A percentile compares a stretch with the other conserved stretches of the same genome.
Evolutionary conservation across 352 stramenopile species (phyloP).

Genomic region (Globisporangium acanthophoron): DNA sequence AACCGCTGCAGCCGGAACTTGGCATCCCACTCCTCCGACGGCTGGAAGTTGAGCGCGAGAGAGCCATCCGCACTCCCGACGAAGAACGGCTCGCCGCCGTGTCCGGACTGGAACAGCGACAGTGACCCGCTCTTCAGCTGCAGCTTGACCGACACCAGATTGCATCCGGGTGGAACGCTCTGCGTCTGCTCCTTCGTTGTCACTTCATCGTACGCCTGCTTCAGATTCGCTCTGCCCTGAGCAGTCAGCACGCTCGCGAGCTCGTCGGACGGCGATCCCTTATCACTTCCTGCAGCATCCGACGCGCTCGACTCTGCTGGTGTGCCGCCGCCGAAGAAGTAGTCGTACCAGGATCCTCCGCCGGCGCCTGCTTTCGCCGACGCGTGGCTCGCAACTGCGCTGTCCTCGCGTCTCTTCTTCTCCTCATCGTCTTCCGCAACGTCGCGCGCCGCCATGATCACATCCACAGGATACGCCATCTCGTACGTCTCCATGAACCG

Average conservation of each 20-base stretch:
- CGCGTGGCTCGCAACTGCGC: slow-evolving; percentile 19
- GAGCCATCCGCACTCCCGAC: slow-evolving; percentile 43
- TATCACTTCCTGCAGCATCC: background rate
- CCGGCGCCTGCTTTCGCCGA: slow-evolving; percentile 8
- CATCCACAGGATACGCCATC: slow-evolving; percentile 57
- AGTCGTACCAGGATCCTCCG: slow-evolving; percentile 68
- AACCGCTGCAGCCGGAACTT: slow-evolving; percentile 62
- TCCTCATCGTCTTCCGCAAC: slow-evolving; percentile 49
- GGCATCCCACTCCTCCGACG: slow-evolving; percentile 60
- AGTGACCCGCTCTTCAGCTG: slow-evolving; percentile 49
- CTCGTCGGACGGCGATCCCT: slow-evolving; percentile 9
- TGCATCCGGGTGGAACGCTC: slow-evolving; percentile 56
- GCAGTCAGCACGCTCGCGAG: slow-evolving; percentile 48
- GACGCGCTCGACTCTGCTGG: slow-evolving; percentile 2
- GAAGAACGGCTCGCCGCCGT: slow-evolving; percentile 29
- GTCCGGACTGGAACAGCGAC: slow-evolving; percentile 41
- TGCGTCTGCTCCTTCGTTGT: slow-evolving; percentile 40
- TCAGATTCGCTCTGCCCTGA: slow-evolving; percentile 60
- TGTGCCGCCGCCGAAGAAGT: slow-evolving; percentile 59
- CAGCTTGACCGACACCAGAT: slow-evolving; percentile 63
- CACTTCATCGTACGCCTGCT: slow-evolving; percentile 70
- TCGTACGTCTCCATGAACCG: slow-evolving; percentile 49
- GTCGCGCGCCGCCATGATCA: slow-evolving; percentile 58
- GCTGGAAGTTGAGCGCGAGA: slow-evolving; percentile 52
- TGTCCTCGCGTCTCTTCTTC: slow-evolving; percentile 6